Conservation (phyloP, 257 asterid species). For the Penstemon barbatus region DNA sequence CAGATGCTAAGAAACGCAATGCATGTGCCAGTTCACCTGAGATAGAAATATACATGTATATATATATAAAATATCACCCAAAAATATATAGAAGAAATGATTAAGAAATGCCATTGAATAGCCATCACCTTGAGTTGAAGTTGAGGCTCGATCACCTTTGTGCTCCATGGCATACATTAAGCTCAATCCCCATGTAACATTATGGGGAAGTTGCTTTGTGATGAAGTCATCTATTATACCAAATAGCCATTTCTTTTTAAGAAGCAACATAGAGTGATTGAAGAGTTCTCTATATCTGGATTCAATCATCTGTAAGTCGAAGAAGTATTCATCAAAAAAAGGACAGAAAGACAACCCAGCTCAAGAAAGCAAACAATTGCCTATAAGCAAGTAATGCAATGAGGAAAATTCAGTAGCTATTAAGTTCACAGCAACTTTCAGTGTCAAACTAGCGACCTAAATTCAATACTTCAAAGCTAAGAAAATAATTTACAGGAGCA, state of each 20-base stretch:
- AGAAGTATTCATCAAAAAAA: slow-evolving; percentile 12
- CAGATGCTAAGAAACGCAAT: slow-evolving; percentile 92
- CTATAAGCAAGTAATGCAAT: slow-evolving; percentile 1
- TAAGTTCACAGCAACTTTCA: slow-evolving; percentile 13
- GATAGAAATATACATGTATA: slow-evolving; percentile 13
- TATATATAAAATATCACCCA: slow-evolving; percentile 2
- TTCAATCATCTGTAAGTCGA: slow-evolving; percentile 82
- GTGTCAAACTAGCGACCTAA: neutral
- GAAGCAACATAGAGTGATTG: slow-evolving; percentile 74
- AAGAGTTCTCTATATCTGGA: slow-evolving; percentile 72
- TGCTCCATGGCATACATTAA: slow-evolving; percentile 95
- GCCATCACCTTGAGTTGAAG: slow-evolving; percentile 92
- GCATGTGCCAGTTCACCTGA: slow-evolving; percentile 99
- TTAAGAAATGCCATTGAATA: slow-evolving; percentile 6
- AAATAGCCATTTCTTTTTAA: slow-evolving; percentile 90
- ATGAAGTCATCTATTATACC: slow-evolving; percentile 90
- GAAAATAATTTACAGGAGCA: neutral
- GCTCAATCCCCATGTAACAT: slow-evolving; percentile 98
- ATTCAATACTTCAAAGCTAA: slow-evolving; percentile 1
- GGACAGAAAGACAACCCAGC: slow-evolving; percentile 21
- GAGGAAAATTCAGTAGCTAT: slow-evolving; percentile 21
- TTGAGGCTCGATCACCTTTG: slow-evolving; percentile 86
- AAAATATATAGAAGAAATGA: slow-evolving; percentile 10
- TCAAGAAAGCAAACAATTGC: slow-evolving; percentile 3
- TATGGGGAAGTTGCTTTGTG: slow-evolving; percentile 98